Percentiles rank a stretch among this genome's conserved stretches.
Evolutionary conservation across 2,329 filamentous ascomycete species (phyloP).

Genomic region (Plectosphaerella plurivora): DNA sequence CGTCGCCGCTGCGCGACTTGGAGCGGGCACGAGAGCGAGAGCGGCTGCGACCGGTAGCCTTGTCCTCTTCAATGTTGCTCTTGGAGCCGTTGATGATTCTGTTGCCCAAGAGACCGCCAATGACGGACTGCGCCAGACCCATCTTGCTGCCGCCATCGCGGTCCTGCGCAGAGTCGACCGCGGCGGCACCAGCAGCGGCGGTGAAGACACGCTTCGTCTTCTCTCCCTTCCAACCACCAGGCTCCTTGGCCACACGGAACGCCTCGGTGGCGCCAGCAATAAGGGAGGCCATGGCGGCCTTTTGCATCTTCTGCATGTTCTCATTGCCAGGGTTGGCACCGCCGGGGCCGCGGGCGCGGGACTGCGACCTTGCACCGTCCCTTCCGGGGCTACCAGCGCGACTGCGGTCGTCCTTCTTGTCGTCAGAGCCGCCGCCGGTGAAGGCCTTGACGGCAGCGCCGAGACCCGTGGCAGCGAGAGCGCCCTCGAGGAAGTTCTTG

Average conservation of each 20-base stretch:
- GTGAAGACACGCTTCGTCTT: constrained; percentile 91
- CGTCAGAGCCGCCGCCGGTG: constrained; percentile 43
- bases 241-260: constrained; percentile 83
- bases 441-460: constrained; percentile 58
- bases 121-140: constrained; percentile 78
- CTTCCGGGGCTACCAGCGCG: constrained; percentile 31
- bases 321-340: constrained; percentile 28
- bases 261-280: constrained; percentile 89
- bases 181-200: constrained; percentile 78
- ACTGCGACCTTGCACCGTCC: constrained; percentile 47
- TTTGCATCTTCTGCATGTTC: constrained; percentile 66
- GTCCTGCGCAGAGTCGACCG: constrained; percentile 75
- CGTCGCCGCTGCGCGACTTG: constrained; percentile 28
- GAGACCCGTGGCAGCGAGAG: constrained; percentile 56
- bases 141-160: constrained; percentile 72
- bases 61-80: constrained; percentile 60
- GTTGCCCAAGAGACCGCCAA: constrained; percentile 84
- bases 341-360: constrained; percentile 41
- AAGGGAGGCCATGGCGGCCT: constrained; percentile 86
- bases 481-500: constrained; percentile 61
- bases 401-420: constrained; percentile 24
- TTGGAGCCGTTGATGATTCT: constrained; percentile 77
- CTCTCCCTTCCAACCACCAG: constrained; percentile 83
- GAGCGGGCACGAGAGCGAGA: constrained; percentile 65
- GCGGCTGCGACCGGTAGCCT: constrained; percentile 57